phyloP scores from a whole-genome alignment of 2,329 filamentous ascomycete genomes.

The Fusarium bulbicola region DNA sequence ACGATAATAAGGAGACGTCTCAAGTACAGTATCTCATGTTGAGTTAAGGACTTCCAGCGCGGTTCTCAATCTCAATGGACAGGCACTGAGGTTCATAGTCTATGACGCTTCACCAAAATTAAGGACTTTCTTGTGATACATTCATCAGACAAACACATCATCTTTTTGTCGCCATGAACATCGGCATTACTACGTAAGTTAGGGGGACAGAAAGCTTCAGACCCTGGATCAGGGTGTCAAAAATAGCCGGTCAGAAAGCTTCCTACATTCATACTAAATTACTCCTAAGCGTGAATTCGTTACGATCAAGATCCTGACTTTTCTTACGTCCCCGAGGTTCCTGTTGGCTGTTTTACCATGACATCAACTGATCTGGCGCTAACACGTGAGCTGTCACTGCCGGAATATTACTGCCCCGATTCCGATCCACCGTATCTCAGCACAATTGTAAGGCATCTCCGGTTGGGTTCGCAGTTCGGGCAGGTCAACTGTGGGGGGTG shows the following conservation, averaged over 20 bases:
- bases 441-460: neutral
- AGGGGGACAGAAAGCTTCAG: neutral
- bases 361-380: constrained; percentile 31
- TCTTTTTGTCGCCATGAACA: neutral
- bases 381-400: constrained; percentile 32
- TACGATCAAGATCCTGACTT: neutral
- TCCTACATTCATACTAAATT: neutral
- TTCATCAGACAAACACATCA: neutral
- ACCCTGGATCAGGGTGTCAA: neutral
- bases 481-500: constrained; percentile 29
- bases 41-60: neutral
- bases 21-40: neutral
- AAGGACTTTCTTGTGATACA: neutral
- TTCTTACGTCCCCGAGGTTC: neutral
- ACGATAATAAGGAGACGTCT: neutral
- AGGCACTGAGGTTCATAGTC: neutral
- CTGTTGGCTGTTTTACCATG: constrained; percentile 13
- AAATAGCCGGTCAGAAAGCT: neutral
- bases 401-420: constrained; percentile 26
- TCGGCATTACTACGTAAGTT: neutral
- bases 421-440: neutral
- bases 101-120: neutral
- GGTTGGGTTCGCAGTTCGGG: constrained; percentile 11
- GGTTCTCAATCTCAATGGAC: neutral
- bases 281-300: too few relatives aligned